These are phyloP conservation scores for Naegleria fowleri DNA, from an alignment of 208 protist genomes.

Conservation along the genomic window DNA sequence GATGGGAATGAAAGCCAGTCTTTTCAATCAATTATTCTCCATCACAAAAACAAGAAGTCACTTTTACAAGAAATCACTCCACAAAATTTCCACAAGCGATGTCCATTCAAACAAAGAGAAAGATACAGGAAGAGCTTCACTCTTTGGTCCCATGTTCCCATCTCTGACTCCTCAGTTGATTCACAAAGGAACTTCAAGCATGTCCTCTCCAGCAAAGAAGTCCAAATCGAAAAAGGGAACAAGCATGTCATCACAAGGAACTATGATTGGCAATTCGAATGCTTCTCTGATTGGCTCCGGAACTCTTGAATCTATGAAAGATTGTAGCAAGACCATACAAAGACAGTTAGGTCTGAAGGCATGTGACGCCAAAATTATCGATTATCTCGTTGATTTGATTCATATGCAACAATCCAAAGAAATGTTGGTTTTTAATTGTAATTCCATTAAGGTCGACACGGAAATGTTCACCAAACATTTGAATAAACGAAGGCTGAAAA, in stretches of 20 bases:
- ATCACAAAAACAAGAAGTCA: background rate
- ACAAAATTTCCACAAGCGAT: background rate
- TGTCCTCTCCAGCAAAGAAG: background rate
- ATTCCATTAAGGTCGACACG: background rate
- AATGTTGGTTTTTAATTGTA: background rate
- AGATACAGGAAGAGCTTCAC: background rate
- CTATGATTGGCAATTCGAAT: background rate
- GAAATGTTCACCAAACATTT: background rate
- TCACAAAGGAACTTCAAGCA: background rate
- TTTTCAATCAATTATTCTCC: background rate
- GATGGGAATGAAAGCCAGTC: background rate
- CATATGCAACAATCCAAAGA: background rate
- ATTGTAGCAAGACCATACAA: background rate
- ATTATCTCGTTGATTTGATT: background rate
- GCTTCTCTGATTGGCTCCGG: background rate
- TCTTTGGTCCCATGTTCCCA: background rate
- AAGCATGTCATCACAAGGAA: background rate
- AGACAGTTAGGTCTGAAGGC: background rate
- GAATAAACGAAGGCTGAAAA: background rate
- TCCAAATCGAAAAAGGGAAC: background rate
- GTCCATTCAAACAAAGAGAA: background rate
- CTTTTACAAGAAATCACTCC: background rate
- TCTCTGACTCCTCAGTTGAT: background rate
- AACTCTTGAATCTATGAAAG: background rate
- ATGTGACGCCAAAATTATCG: background rate